These are phyloP conservation scores for Suhomyces vadensis DNA, from an alignment of 805 yeast genomes.

Conservation along the genomic window DNA sequence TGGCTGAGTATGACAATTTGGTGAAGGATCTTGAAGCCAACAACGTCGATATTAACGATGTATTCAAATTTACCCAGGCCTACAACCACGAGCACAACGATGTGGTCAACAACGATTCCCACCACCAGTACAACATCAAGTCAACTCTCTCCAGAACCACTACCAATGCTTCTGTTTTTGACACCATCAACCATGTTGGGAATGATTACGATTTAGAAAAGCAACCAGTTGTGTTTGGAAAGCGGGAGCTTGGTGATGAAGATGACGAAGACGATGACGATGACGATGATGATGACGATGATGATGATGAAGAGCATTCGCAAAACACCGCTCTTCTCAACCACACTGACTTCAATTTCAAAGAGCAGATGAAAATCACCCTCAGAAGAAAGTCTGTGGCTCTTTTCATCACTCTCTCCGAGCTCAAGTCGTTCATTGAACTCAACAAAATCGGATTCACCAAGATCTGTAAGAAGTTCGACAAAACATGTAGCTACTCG, in stretches of 20 bases:
- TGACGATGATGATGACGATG: constrained; percentile 37
- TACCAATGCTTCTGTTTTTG: constrained; percentile 29
- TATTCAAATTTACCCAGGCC: constrained; percentile 27
- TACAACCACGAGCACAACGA: constrained; percentile 18
- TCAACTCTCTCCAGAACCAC: constrained; percentile 24
- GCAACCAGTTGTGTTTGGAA: constrained; percentile 9
- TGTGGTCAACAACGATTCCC: constrained; percentile 15
- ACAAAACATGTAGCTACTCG: constrained; percentile 69
- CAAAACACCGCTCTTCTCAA: constrained; percentile 50
- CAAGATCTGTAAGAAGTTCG: constrained; percentile 89
- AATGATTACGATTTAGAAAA: constrained; percentile 25
- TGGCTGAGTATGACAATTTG: constrained; percentile 46
- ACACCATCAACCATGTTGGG: constrained; percentile 26
- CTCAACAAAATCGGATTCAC: constrained; percentile 86
- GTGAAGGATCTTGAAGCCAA: constrained; percentile 46
- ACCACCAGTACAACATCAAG: constrained; percentile 21
- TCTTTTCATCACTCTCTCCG: constrained; percentile 73
- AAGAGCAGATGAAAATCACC: constrained; percentile 56
- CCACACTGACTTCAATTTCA: constrained; percentile 50
- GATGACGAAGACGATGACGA: constrained; percentile 24
- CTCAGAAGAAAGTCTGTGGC: constrained; percentile 66
- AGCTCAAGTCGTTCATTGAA: constrained; percentile 79
- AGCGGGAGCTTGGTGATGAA: constrained; percentile 4
- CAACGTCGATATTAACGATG: constrained; percentile 27
- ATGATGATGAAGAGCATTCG: constrained; percentile 22